These are phyloP conservation scores for Fusarium chaquense DNA, from an alignment of 2,329 filamentous ascomycete genomes.

Conservation along the genomic window DNA sequence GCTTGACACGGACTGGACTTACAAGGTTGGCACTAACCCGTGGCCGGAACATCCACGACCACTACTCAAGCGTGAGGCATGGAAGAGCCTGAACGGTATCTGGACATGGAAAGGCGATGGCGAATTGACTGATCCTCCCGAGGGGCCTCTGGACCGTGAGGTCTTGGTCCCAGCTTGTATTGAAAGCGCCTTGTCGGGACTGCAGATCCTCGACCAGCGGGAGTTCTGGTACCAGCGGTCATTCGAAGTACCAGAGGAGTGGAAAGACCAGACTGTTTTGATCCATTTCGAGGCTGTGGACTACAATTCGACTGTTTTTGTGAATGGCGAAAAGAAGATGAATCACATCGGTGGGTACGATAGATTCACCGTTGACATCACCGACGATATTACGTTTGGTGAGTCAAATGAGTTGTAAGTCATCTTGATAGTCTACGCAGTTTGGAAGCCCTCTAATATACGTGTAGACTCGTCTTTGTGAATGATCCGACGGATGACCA, in stretches of 20 bases:
- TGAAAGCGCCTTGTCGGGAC: constrained; percentile 62
- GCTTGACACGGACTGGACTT: constrained; percentile 65
- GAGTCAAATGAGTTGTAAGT: constrained; percentile 28
- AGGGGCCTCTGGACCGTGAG: constrained; percentile 47
- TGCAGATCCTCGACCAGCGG: constrained; percentile 57
- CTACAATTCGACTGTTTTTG: constrained; percentile 32
- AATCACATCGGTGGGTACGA: constrained; percentile 34
- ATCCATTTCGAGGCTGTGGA: constrained; percentile 38
- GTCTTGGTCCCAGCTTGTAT: constrained; percentile 59
- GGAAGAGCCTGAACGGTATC: constrained; percentile 69
- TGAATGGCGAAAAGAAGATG: constrained; percentile 25
- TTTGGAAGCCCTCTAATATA: background rate
- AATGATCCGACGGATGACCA: constrained; percentile 74
- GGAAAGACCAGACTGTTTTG: constrained; percentile 7
- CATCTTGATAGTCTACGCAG: fast-evolving
- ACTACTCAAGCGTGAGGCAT: constrained; percentile 64
- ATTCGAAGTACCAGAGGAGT: constrained; percentile 17
- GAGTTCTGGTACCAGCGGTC: constrained; percentile 62
- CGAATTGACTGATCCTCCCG: constrained; percentile 13
- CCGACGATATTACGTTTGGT: constrained; percentile 14
- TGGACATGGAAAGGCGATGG: constrained; percentile 63
- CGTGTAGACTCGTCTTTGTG: constrained; percentile 62
- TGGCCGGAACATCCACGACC: constrained; percentile 71
- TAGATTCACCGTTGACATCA: constrained; percentile 28
- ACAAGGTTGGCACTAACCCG: constrained; percentile 63